These are phyloP conservation scores for Mortierella sp. DNA, from an alignment of 371 early-diverging fungal genomes.

Conservation along the genomic window DNA sequence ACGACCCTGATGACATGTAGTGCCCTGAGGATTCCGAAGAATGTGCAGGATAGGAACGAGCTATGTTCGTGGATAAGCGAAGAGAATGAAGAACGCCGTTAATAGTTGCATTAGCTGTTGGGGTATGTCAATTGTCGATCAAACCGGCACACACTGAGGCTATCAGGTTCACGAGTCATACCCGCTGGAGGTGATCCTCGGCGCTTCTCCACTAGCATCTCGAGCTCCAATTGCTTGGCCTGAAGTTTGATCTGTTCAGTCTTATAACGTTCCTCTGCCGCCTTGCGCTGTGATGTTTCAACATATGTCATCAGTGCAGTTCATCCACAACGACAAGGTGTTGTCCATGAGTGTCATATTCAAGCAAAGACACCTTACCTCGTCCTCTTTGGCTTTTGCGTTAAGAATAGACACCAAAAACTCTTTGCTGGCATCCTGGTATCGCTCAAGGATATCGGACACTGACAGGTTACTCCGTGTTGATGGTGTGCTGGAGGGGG, in stretches of 20 bases:
- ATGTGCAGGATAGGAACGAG: slow-evolving; percentile 15
- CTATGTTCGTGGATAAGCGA: slow-evolving; percentile 3
- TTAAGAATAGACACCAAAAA: slow-evolving; percentile 43
- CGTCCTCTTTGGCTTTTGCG: slow-evolving; percentile 52
- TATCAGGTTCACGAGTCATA: background rate
- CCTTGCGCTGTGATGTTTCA: slow-evolving; percentile 31
- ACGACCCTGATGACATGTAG: slow-evolving; percentile 14
- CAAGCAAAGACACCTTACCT: slow-evolving; percentile 16
- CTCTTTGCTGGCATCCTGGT: slow-evolving; percentile 50
- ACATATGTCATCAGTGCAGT: background rate
- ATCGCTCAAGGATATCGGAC: slow-evolving; percentile 42
- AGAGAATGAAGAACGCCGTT: background rate
- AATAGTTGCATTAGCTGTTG: too few species aligned
- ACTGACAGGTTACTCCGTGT: slow-evolving; percentile 22
- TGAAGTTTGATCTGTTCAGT: slow-evolving; percentile 54
- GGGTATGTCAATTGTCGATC: too few species aligned
- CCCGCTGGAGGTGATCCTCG: slow-evolving; percentile 48
- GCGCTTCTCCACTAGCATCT: slow-evolving; percentile 41
- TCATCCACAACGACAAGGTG: too few species aligned
- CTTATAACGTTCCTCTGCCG: slow-evolving; percentile 56
- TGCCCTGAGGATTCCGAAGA: slow-evolving; percentile 22
- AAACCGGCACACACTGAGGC: too few species aligned
- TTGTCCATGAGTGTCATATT: too few species aligned
- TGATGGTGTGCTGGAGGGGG: background rate
- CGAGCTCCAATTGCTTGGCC: slow-evolving; percentile 54